A percentile compares a stretch with the other conserved stretches of the same genome.
phyloP scores from a whole-genome alignment of 2,329 filamentous ascomycete species.

The Thielaviopsis ethacetica region DNA sequence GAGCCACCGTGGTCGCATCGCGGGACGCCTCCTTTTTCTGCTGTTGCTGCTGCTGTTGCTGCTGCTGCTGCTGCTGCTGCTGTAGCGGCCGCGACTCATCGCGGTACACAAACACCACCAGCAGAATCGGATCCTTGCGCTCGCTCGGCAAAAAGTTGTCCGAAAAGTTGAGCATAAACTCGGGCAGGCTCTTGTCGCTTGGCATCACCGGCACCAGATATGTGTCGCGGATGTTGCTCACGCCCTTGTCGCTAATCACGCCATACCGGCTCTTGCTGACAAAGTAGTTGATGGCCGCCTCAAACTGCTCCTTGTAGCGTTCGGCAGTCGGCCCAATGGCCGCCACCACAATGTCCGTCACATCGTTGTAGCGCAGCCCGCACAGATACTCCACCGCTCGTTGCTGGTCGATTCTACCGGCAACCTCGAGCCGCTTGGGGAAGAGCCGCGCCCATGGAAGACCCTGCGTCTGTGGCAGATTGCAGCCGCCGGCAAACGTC shows the following conservation, averaged over 20 bases:
- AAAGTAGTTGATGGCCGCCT: slow-evolving; percentile 78
- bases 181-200: slow-evolving; percentile 54
- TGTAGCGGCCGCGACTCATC: slow-evolving; percentile 26
- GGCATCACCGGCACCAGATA: slow-evolving; percentile 77
- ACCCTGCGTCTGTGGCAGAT: slow-evolving; percentile 34
- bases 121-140: slow-evolving; percentile 57
- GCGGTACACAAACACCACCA: slow-evolving; percentile 74
- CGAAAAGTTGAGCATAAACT: slow-evolving; percentile 78
- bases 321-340: slow-evolving; percentile 50
- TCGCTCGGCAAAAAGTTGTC: slow-evolving; percentile 62
- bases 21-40: neutral
- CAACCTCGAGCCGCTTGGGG: slow-evolving; percentile 51
- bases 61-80: neutral
- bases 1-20: neutral
- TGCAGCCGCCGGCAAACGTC: slow-evolving; percentile 69
- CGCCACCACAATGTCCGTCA: slow-evolving; percentile 72
- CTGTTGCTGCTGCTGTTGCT: neutral
- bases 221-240: slow-evolving; percentile 68
- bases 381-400: slow-evolving; percentile 86
- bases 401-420: slow-evolving; percentile 64
- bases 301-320: slow-evolving; percentile 45
- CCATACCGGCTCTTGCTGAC: slow-evolving; percentile 67
- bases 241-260: slow-evolving; percentile 62
- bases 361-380: slow-evolving; percentile 63
- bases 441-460: slow-evolving; percentile 61